These are phyloP conservation scores for Balansia obtecta DNA, from an alignment of 2,329 filamentous ascomycete genomes.

Conservation along the genomic window DNA sequence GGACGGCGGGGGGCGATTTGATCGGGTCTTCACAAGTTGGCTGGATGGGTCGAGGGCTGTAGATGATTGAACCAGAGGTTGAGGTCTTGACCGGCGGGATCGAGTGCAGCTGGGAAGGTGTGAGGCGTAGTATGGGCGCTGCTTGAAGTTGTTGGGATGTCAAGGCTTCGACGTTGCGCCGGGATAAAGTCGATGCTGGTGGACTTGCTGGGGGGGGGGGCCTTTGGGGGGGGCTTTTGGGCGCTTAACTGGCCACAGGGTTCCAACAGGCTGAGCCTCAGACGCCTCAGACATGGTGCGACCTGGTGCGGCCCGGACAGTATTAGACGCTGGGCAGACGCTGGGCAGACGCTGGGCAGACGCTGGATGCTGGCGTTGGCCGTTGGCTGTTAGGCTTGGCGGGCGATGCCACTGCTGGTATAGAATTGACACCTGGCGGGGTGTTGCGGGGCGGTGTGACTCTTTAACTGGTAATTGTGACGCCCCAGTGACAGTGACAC, in stretches of 20 bases:
- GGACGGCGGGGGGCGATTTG: not conserved
- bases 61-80: too few species aligned
- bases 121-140: not conserved
- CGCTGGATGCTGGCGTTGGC: too few species aligned
- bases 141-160: not conserved
- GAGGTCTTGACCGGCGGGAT: not conserved
- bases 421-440: too few species aligned
- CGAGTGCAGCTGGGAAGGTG: not conserved
- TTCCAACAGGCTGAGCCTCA: too few species aligned
- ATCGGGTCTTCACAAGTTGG: not conserved
- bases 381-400: too few species aligned
- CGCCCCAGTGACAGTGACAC: not conserved
- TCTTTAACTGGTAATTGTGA: not conserved
- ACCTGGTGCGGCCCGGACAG: too few species aligned
- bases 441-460: conserved; percentile 1
- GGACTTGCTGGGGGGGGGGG: not conserved
- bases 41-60: too few species aligned
- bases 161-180: not conserved
- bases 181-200: not conserved
- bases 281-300: too few species aligned
- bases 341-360: too few species aligned
- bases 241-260: too few species aligned
- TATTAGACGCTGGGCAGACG: too few species aligned
- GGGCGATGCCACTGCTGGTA: too few species aligned
- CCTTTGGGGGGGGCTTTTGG: not conserved